A percentile compares a stretch with the other conserved stretches of the same genome.
These are phyloP conservation scores for Leucoagaricus sp. DNA, from an alignment of 1,284 basidiomycete genomes.

Conservation along the genomic window DNA sequence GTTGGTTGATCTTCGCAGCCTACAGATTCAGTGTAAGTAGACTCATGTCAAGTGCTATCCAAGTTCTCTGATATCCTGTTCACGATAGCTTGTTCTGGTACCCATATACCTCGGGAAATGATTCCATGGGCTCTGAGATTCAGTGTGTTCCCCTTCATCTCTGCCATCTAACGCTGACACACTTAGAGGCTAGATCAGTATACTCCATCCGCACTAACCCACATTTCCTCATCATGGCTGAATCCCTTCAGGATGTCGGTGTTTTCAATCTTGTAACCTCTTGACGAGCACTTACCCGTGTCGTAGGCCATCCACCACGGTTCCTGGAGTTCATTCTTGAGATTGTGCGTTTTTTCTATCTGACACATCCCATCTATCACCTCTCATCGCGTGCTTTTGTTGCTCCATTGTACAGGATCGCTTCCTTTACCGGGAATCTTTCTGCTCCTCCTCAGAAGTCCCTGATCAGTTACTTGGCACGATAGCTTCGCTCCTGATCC, in stretches of 20 bases:
- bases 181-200: too few relatives aligned
- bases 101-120: too few relatives aligned
- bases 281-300: background rate
- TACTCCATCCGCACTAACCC: too few relatives aligned
- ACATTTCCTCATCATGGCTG: slow-evolving; percentile 17
- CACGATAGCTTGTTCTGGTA: too few relatives aligned
- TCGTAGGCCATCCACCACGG: slow-evolving; percentile 70
- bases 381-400: slow-evolving; percentile 43
- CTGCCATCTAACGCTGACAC: too few relatives aligned
- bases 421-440: slow-evolving; percentile 89
- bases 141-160: too few relatives aligned
- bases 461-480: slow-evolving; percentile 60
- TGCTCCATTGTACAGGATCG: slow-evolving; percentile 86
- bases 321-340: slow-evolving; percentile 80
- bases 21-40: too few relatives aligned
- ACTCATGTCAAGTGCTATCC: too few relatives aligned
- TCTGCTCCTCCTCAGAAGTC: slow-evolving; percentile 86
- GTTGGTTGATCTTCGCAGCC: too few relatives aligned
- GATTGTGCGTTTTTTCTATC: slow-evolving; percentile 60
- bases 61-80: too few relatives aligned
- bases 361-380: background rate
- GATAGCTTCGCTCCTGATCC: slow-evolving; percentile 3
- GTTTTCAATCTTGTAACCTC: background rate
- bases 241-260: slow-evolving; percentile 41
- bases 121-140: too few relatives aligned